phyloP scores from a whole-genome alignment of 768 basidiomycete genomes.

The Suillus variegatus region DNA sequence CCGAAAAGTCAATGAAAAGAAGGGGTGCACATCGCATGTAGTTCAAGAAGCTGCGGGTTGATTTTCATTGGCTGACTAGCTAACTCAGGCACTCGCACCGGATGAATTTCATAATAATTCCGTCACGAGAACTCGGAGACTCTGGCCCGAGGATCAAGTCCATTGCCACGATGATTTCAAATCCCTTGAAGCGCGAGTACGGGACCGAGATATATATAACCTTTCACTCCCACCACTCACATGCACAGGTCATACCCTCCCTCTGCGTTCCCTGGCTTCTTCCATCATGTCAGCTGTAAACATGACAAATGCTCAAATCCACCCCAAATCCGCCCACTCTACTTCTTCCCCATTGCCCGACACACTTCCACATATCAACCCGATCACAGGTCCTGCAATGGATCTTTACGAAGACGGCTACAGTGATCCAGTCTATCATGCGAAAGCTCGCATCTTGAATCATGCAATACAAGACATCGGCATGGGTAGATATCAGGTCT shows the following conservation, averaged over 20 bases:
- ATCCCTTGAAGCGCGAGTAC: too few species aligned
- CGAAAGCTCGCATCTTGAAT: conserved; percentile 50
- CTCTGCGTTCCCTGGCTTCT: not conserved
- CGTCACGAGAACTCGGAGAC: too few species aligned
- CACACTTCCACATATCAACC: not conserved
- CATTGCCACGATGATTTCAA: too few species aligned
- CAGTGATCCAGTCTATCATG: conserved; percentile 48
- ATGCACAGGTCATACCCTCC: too few species aligned
- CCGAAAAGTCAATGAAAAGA: conserved; percentile 36
- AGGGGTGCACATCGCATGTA: conserved; percentile 47
- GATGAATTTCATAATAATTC: not conserved
- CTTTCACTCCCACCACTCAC: not conserved
- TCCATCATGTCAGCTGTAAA: not conserved
- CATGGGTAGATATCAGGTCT: conserved; percentile 57
- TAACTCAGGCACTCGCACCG: too few species aligned
- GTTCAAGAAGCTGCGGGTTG: conserved; percentile 60
- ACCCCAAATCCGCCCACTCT: not conserved
- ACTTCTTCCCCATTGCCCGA: not conserved
- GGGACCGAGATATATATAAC: not conserved
- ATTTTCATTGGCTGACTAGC: too few species aligned
- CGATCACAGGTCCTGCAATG: conserved; percentile 2
- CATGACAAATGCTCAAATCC: not conserved
- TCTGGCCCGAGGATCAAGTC: too few species aligned
- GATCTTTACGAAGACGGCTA: conserved; percentile 38
- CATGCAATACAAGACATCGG: conserved; percentile 53